Evolutionary conservation across 495 filamentous ascomycete species (phyloP).

Genomic region (Neurospora sp.): DNA sequence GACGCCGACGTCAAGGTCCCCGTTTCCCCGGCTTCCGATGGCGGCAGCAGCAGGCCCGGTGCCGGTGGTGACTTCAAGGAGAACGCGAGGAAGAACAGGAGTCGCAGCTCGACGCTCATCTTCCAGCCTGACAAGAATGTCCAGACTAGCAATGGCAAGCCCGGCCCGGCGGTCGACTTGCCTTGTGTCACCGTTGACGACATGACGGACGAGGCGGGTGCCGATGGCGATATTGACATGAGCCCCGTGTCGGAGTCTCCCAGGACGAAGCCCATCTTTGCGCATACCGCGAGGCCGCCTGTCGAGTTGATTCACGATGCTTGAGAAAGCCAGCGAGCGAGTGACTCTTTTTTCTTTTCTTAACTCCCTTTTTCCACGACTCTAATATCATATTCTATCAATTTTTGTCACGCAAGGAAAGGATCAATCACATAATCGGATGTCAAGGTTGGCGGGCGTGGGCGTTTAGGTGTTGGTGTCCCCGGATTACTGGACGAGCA

Average conservation of each 20-base stretch:
- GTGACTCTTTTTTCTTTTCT: no score
- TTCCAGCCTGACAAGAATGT: conserved; percentile 43
- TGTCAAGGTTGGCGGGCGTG: not conserved
- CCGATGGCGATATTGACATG: conserved; percentile 6
- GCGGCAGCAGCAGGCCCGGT: not conserved
- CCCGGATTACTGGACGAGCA: not conserved
- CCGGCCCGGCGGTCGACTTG: conserved; percentile 45
- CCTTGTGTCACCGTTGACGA: conserved; percentile 90
- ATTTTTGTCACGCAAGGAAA: not conserved
- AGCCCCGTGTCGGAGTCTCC: conserved; percentile 33
- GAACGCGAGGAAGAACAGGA: conserved; percentile 15
- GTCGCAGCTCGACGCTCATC: conserved; percentile 34
- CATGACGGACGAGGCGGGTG: conserved; percentile 52
- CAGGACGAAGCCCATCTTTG: conserved; percentile 45
- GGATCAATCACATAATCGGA: not conserved
- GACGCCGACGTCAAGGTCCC: conserved; percentile 9
- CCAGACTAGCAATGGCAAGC: conserved; percentile 47
- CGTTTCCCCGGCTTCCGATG: conserved; percentile 23
- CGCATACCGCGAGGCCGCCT: conserved; percentile 76
- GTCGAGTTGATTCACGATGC: conserved; percentile 73
- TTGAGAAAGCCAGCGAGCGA: not conserved
- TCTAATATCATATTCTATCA: not conserved
- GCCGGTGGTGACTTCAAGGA: not conserved
- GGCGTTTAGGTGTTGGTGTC: not conserved
- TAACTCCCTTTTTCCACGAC: not conserved